phyloP scores from a whole-genome alignment of 2,329 filamentous ascomycete species.

The Fusarium sacchari region DNA sequence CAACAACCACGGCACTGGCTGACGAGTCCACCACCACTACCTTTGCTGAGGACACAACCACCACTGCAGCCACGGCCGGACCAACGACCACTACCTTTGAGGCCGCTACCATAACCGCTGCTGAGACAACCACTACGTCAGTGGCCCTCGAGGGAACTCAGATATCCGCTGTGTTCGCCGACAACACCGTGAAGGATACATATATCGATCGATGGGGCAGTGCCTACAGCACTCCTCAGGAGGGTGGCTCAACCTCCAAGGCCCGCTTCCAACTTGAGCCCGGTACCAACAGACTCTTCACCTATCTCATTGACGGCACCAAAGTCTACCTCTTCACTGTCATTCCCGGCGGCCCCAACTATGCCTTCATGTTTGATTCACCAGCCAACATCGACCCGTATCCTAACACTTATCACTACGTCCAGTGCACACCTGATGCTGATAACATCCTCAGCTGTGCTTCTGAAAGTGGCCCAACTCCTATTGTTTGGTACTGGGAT shows the following conservation, averaged over 20 bases:
- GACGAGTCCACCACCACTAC: background rate
- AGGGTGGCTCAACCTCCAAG: background rate
- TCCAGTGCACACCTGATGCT: background rate
- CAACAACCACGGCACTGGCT: background rate
- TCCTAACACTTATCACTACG: rapidly evolving
- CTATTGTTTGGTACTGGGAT: background rate
- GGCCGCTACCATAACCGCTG: background rate
- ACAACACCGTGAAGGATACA: background rate
- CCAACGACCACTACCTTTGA: background rate
- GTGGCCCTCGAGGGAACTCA: rapidly evolving
- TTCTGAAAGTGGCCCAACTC: background rate
- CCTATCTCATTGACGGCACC: background rate
- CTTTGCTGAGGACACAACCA: background rate
- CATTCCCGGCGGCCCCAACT: background rate
- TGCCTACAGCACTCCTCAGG: background rate
- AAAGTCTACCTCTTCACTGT: background rate
- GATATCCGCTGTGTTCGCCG: rapidly evolving
- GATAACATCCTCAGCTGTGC: background rate
- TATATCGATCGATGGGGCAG: background rate
- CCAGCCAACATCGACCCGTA: rapidly evolving
- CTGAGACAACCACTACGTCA: background rate
- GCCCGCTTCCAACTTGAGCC: background rate
- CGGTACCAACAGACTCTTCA: background rate
- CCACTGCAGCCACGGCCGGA: background rate
- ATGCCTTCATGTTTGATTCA: rapidly evolving